Evolutionary conservation across 78 protist genomes (phyloP).

Genomic region (Andalucia godoyi): DNA sequence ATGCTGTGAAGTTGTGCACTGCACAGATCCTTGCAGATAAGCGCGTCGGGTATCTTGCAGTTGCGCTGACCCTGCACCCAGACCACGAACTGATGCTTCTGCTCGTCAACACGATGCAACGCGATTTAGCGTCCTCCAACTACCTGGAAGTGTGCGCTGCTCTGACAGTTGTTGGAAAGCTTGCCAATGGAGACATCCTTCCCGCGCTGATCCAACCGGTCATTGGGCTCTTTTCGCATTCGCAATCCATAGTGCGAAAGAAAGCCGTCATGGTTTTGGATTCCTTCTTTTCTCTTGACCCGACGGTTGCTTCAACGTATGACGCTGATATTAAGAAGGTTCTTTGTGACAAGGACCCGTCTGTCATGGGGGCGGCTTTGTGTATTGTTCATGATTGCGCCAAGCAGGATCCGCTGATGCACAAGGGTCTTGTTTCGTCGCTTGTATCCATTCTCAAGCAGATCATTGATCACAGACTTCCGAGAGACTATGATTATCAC

Average conservation of each 20-base stretch:
- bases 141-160: slow-evolving; percentile 42
- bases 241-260: slow-evolving; percentile 24
- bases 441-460: slow-evolving; percentile 76
- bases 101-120: slow-evolving; percentile 48
- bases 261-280: slow-evolving; percentile 42
- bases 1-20: slow-evolving; percentile 64
- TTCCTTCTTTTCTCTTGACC: slow-evolving; percentile 8
- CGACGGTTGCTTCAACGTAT: background rate
- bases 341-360: slow-evolving; percentile 80
- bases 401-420: background rate
- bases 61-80: slow-evolving; percentile 20
- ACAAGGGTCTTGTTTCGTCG: slow-evolving; percentile 53
- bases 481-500: slow-evolving; percentile 72
- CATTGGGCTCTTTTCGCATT: background rate
- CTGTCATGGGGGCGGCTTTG: slow-evolving; percentile 77
- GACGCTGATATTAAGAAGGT: background rate
- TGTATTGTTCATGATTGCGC: slow-evolving; percentile 26
- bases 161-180: slow-evolving; percentile 33
- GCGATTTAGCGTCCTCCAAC: slow-evolving; percentile 35
- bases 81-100: slow-evolving; percentile 51
- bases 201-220: slow-evolving; percentile 8
- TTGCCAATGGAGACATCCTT: slow-evolving; percentile 37
- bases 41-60: slow-evolving; percentile 52
- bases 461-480: slow-evolving; percentile 64
- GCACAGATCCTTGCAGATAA: slow-evolving; percentile 17